phyloP scores from a whole-genome alignment of 2,329 filamentous ascomycete species.

The Blumeria hordei region DNA sequence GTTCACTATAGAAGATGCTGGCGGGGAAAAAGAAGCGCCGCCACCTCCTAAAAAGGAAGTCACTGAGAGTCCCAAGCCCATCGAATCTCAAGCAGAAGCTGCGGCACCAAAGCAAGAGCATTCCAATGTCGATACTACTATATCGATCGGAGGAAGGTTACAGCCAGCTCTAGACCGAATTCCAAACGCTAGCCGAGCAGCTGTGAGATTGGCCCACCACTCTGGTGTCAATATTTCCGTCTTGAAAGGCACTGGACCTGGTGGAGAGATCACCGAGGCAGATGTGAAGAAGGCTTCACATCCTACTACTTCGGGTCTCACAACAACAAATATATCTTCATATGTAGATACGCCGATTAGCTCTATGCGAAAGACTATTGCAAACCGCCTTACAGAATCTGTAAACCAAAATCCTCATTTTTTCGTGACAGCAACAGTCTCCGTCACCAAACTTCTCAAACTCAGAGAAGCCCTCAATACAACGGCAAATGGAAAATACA shows the following conservation, averaged over 20 bases:
- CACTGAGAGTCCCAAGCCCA: constrained; percentile 34
- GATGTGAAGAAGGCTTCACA: constrained; percentile 75
- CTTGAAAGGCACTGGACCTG: constrained; percentile 70
- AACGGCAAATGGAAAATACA: constrained; percentile 78
- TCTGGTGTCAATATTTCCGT: constrained; percentile 53
- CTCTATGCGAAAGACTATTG: constrained; percentile 97
- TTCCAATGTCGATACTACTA: constrained; percentile 39
- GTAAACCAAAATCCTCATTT: constrained; percentile 92
- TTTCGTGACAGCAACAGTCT: constrained; percentile 79
- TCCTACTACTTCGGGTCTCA: constrained; percentile 19
- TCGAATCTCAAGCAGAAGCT: constrained; percentile 31
- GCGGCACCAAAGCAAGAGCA: constrained; percentile 35
- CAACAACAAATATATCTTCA: constrained; percentile 27
- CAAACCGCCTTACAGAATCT: constrained; percentile 70
- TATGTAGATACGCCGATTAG: constrained; percentile 70
- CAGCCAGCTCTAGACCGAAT: constrained; percentile 68
- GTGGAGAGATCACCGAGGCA: constrained; percentile 70
- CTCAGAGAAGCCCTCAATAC: constrained; percentile 84
- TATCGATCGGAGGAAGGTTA: constrained; percentile 50
- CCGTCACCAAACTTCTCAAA: constrained; percentile 86
- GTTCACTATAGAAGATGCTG: constrained; percentile 75
- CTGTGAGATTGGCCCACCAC: constrained; percentile 64
- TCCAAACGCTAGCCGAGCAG: constrained; percentile 45
- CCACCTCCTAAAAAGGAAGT: constrained; percentile 41
- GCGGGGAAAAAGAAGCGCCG: constrained; percentile 48